These are phyloP conservation scores for Kodamaea kakaduensis DNA, from an alignment of 805 yeast genomes.

Conservation along the genomic window DNA sequence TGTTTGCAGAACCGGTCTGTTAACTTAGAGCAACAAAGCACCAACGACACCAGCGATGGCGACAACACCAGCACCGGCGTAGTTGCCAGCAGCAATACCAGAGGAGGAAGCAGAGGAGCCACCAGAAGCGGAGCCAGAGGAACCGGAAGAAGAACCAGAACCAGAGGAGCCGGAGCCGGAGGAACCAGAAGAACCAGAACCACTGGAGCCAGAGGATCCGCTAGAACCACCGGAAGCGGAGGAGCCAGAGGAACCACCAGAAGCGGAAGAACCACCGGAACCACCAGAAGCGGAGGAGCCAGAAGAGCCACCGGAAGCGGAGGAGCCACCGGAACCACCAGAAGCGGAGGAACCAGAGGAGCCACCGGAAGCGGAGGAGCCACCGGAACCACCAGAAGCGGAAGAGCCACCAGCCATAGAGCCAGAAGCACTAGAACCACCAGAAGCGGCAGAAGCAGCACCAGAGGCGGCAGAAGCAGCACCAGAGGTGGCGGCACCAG, in stretches of 20 bases:
- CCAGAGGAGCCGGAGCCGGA: slow-evolving; percentile 8
- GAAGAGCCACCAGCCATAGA: slow-evolving; percentile 8
- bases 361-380: slow-evolving; percentile 6
- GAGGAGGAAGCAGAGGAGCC: slow-evolving; percentile 5
- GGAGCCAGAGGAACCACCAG: slow-evolving; percentile 4
- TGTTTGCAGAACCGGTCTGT: slow-evolving; percentile 1
- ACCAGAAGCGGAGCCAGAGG: slow-evolving; percentile 8
- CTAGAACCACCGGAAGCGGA: slow-evolving; percentile 2
- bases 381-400: slow-evolving; percentile 7
- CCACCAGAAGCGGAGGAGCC: slow-evolving; percentile 2
- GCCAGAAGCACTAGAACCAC: slow-evolving; percentile 1
- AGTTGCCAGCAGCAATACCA: slow-evolving; percentile 5
- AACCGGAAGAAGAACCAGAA: slow-evolving; percentile 8
- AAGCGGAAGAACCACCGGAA: slow-evolving; percentile 4
- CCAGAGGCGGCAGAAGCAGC: slow-evolving; percentile 17
- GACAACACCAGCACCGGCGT: slow-evolving; percentile 15
- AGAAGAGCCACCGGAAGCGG: slow-evolving; percentile 6
- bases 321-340: slow-evolving; percentile 5
- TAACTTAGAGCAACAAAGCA: slow-evolving; percentile 17
- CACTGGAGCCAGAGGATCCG: background rate
- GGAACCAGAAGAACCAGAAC: slow-evolving; percentile 10
- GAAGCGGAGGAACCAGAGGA: slow-evolving; percentile 6
- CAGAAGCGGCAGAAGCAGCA: slow-evolving; percentile 16
- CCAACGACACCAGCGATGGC: slow-evolving; percentile 18
- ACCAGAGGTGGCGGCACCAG: slow-evolving; percentile 24